A percentile compares a stretch with the other conserved stretches of the same genome.
phyloP scores from a whole-genome alignment of 1,139 yeast species.

The Blastobotrys apis region DNA sequence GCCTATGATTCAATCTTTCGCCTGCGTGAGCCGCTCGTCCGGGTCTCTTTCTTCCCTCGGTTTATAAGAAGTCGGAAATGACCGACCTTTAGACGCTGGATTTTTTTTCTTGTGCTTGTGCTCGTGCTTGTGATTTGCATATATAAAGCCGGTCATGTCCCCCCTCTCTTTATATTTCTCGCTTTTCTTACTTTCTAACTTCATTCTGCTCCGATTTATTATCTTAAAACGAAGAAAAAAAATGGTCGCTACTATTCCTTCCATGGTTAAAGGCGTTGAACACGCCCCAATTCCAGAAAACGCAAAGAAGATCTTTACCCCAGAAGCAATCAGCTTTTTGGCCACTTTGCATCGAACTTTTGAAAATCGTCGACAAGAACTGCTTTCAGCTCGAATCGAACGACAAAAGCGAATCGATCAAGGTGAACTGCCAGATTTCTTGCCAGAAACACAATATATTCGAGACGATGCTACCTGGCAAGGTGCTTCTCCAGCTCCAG shows the following conservation, averaged over 20 bases:
- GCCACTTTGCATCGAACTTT: constrained; percentile 73
- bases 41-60: not conserved
- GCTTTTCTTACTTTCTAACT: constrained; percentile 1
- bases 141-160: constrained; percentile 2
- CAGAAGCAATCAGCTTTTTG: constrained; percentile 67
- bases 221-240: constrained; percentile 10
- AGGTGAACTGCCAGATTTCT: constrained; percentile 67
- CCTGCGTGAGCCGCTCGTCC: constrained; percentile 7
- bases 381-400: constrained; percentile 55
- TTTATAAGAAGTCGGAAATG: constrained; percentile 1
- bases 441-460: constrained; percentile 65
- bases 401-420: constrained; percentile 61
- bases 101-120: not conserved
- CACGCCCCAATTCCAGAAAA: constrained; percentile 27
- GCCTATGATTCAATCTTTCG: no score
- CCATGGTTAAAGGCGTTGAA: constrained; percentile 30
- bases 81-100: not conserved
- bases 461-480: constrained; percentile 75
- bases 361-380: constrained; percentile 54
- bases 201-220: not conserved
- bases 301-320: constrained; percentile 46
- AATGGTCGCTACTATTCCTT: constrained; percentile 35
- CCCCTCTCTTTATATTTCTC: not conserved
- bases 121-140: no score
- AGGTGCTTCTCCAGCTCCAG: constrained; percentile 73